A percentile compares a stretch with the other conserved stretches of the same genome.
Evolutionary conservation across 148 eudicot genomes (phyloP).

Genomic region (Talinum fruticosum): DNA sequence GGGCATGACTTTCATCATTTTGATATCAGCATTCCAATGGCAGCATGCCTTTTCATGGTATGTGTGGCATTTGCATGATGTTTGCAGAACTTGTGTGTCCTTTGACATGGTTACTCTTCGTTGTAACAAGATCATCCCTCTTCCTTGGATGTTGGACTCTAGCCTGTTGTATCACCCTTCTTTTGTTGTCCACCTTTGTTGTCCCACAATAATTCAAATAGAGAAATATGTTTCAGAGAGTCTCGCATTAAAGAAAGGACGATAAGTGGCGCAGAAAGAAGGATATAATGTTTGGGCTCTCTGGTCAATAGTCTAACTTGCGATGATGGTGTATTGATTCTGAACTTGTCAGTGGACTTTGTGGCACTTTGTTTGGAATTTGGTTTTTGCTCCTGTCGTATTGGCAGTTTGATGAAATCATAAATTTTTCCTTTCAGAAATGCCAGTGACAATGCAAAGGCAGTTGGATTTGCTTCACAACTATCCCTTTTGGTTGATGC

Average conservation of each 20-base stretch:
- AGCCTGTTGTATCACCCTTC: background rate
- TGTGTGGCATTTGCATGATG: background rate
- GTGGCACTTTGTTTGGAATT: background rate
- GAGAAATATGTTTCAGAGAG: conserved; percentile 10
- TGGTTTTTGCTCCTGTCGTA: background rate
- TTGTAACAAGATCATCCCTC: background rate
- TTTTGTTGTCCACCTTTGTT: background rate
- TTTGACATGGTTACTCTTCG: background rate
- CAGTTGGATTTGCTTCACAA: conserved; percentile 93
- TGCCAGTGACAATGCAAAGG: conserved; percentile 38
- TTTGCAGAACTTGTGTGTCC: background rate
- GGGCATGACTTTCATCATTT: background rate
- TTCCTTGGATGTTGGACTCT: background rate
- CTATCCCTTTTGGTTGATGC: conserved; percentile 71
- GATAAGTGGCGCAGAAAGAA: background rate
- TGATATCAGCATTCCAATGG: background rate
- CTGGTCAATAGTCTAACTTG: background rate
- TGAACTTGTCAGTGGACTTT: background rate
- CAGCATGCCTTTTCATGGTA: background rate
- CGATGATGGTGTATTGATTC: background rate
- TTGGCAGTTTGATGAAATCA: background rate
- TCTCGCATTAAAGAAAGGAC: background rate
- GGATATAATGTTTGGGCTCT: background rate
- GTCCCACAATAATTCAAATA: too few relatives aligned
- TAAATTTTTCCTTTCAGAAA: conserved; percentile 33